These are phyloP conservation scores for Metschnikowia amazonensis DNA, from an alignment of 805 yeast genomes.

Conservation along the genomic window DNA sequence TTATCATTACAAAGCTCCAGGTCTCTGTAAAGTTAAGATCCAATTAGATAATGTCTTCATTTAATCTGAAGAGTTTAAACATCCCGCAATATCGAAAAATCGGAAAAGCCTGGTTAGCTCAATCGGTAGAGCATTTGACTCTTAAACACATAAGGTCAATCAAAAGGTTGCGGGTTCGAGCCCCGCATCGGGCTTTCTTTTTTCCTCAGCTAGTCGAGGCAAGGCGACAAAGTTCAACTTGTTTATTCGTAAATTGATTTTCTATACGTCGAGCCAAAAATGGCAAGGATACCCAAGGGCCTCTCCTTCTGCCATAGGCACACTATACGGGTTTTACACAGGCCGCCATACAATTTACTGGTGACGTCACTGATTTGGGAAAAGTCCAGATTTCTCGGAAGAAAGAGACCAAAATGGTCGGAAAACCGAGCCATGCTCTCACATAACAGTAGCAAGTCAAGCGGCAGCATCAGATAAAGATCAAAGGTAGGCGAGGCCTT, in stretches of 20 bases:
- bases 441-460: conserved; percentile 44
- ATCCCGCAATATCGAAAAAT: too few species aligned
- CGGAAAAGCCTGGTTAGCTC: conserved; percentile 16
- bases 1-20: too few species aligned
- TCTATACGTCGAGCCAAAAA: conserved; percentile 13
- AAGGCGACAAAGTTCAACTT: too few species aligned
- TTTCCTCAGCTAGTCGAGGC: too few species aligned
- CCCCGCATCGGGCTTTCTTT: conserved; percentile 18
- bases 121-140: conserved; percentile 19
- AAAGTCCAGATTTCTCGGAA: conserved; percentile 59
- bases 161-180: conserved; percentile 19
- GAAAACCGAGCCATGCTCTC: conserved; percentile 39
- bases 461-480: conserved; percentile 43
- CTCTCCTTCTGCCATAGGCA: conserved; percentile 16
- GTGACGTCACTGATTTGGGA: conserved; percentile 50
- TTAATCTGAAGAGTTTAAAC: too few species aligned
- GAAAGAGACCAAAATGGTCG: conserved; percentile 51
- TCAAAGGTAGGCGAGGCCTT: conserved; percentile 39
- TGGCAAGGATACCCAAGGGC: conserved; percentile 16
- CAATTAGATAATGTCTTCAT: too few species aligned
- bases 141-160: conserved; percentile 16
- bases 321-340: conserved; percentile 13
- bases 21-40: too few species aligned
- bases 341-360: conserved; percentile 25
- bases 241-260: neutral